Percentiles rank a stretch among this genome's conserved stretches.
phyloP scores from a whole-genome alignment of 768 basidiomycete genomes.

The Mycena amicta region DNA sequence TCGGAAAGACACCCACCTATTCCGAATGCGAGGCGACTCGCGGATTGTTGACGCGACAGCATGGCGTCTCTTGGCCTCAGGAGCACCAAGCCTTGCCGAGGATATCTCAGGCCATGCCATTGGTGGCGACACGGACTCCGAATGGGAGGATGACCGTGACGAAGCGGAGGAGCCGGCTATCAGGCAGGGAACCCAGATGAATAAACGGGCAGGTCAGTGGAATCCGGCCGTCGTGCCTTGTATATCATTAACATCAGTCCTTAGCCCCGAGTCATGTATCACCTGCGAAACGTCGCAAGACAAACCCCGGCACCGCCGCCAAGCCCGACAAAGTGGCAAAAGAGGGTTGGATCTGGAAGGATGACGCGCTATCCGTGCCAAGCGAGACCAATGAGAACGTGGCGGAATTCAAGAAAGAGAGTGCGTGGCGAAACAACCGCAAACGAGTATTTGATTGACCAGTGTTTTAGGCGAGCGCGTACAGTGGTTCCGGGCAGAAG shows the following conservation, averaged over 20 bases:
- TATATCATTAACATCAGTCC: too few species aligned
- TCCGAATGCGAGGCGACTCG: background rate
- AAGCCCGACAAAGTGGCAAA: background rate
- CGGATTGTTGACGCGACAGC: background rate
- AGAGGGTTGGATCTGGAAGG: background rate
- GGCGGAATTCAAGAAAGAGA: background rate
- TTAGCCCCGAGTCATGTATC: background rate
- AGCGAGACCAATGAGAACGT: background rate
- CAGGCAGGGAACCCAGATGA: too few species aligned
- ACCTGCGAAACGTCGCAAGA: background rate
- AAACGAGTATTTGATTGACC: background rate
- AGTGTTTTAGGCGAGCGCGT: background rate
- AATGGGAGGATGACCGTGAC: background rate
- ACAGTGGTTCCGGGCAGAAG: background rate
- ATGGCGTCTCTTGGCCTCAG: background rate
- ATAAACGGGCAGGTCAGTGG: too few species aligned
- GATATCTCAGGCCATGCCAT: background rate
- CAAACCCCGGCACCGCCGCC: background rate
- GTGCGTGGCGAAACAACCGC: background rate
- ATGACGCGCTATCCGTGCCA: background rate
- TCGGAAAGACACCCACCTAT: background rate
- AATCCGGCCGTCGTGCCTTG: too few species aligned
- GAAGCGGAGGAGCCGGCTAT: too few species aligned
- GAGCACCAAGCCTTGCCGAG: background rate
- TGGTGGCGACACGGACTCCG: background rate